These are phyloP conservation scores for Farysia itapuensis DNA, from an alignment of 1,284 basidiomycete species.

Conservation along the genomic window DNA sequence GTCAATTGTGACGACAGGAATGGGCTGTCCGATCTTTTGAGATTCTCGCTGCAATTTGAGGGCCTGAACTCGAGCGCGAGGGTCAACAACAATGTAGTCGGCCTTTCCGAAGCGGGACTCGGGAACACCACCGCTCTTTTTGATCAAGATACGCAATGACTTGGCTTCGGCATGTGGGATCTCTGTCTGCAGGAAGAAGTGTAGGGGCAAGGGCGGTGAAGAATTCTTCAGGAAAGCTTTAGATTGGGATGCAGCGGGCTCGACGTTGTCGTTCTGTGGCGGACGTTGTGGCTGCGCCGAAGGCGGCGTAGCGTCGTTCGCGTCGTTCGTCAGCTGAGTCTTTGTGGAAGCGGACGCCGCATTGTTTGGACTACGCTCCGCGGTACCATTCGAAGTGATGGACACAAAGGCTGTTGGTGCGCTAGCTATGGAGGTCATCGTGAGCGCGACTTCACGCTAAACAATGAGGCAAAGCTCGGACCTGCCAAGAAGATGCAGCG, in stretches of 20 bases:
- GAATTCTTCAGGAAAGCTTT: slow-evolving; percentile 17
- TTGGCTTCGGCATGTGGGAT: slow-evolving; percentile 1
- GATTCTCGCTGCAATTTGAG: slow-evolving; percentile 7
- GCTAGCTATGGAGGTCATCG: too few relatives aligned
- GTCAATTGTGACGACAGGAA: slow-evolving; percentile 23
- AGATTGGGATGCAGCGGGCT: slow-evolving; percentile 1
- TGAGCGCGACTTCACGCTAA: too few relatives aligned
- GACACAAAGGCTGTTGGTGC: too few relatives aligned
- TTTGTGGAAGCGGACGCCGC: too few relatives aligned
- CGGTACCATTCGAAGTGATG: too few relatives aligned
- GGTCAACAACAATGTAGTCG: slow-evolving; percentile 23
- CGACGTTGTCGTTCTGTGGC: too few relatives aligned
- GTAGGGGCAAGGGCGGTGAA: slow-evolving; percentile 8
- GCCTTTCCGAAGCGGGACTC: slow-evolving; percentile 20
- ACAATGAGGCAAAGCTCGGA: too few relatives aligned
- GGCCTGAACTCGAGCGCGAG: not conserved
- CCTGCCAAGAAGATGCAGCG: too few relatives aligned
- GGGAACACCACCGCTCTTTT: slow-evolving; percentile 16
- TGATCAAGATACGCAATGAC: slow-evolving; percentile 12
- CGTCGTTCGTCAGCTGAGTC: too few relatives aligned
- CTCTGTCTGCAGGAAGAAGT: slow-evolving; percentile 8
- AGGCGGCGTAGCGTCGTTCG: too few relatives aligned
- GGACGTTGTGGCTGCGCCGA: too few relatives aligned
- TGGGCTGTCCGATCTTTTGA: slow-evolving; percentile 17
- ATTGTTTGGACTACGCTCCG: too few relatives aligned